phyloP scores from a whole-genome alignment of 1,139 yeast genomes.

The Suhomyces panamericanus region DNA sequence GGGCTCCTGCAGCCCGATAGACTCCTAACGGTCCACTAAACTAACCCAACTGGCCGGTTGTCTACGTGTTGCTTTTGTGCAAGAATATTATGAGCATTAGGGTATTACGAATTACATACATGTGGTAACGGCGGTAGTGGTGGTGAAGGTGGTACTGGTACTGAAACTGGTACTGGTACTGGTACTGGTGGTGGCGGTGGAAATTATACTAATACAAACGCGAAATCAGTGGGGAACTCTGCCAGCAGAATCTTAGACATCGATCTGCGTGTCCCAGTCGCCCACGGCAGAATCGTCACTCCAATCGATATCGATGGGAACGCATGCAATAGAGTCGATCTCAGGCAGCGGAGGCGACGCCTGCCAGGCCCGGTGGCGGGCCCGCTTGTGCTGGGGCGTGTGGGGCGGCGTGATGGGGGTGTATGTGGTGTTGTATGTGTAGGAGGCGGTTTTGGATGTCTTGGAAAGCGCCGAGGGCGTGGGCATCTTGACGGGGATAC shows the following conservation, averaged over 20 bases:
- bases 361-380: background rate
- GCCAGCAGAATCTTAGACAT: conserved; percentile 11
- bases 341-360: background rate
- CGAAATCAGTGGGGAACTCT: background rate
- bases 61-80: too few species aligned
- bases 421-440: background rate
- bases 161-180: too few species aligned
- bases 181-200: background rate
- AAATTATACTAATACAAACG: conserved; percentile 1
- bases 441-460: background rate
- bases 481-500: background rate
- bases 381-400: conserved; percentile 2
- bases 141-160: too few species aligned
- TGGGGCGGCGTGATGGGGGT: conserved; percentile 3
- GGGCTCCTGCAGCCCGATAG: too few species aligned
- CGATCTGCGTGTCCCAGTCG: conserved; percentile 9
- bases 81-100: background rate
- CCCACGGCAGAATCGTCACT: background rate
- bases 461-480: background rate
- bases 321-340: conserved; percentile 6
- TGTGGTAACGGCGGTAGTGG: too few species aligned
- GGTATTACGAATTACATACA: conserved; percentile 6
- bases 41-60: too few species aligned
- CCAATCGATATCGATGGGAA: conserved; percentile 11
- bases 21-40: too few species aligned